A percentile compares a stretch with the other conserved stretches of the same genome.
phyloP scores from a whole-genome alignment of 1,139 yeast genomes.

The Candida sp. region DNA sequence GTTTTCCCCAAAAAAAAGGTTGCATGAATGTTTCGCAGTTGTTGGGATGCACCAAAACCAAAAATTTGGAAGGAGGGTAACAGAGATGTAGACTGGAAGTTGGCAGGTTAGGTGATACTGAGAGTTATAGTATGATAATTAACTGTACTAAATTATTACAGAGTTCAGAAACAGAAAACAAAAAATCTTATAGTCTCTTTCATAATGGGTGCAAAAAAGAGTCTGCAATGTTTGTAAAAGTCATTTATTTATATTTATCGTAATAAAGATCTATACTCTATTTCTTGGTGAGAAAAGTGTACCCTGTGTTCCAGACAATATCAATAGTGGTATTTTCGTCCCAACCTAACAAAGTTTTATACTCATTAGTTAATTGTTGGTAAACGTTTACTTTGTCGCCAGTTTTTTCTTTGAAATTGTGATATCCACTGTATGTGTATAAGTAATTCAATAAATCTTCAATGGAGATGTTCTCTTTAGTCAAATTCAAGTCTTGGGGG shows the following conservation, averaged over 20 bases:
- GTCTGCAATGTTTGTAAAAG: no score
- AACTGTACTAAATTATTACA: no score
- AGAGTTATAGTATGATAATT: no score
- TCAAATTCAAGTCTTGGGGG: conserved; percentile 21
- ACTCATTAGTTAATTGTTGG: conserved; percentile 18
- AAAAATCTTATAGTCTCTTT: no score
- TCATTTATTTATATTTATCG: no score
- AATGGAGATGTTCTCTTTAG: conserved; percentile 18
- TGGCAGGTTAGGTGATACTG: no score
- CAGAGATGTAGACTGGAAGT: no score
- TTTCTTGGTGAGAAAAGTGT: conserved; percentile 29
- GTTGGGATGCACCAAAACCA: no score
- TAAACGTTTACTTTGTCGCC: conserved; percentile 21
- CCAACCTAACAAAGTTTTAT: conserved; percentile 29
- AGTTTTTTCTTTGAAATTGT: conserved; percentile 26
- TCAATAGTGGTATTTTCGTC: conserved; percentile 27
- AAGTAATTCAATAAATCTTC: conserved; percentile 27
- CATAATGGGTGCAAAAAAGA: neutral
- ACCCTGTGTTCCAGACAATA: conserved; percentile 40
- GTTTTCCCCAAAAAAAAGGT: neutral
- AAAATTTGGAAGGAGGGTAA: no score
- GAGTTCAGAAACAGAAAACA: no score
- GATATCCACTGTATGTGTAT: conserved; percentile 37
- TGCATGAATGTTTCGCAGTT: neutral
- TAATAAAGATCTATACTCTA: conserved; percentile 3